These are phyloP conservation scores for Xylariaceae sp. DNA, from an alignment of 2,329 filamentous ascomycete genomes.

Conservation along the genomic window DNA sequence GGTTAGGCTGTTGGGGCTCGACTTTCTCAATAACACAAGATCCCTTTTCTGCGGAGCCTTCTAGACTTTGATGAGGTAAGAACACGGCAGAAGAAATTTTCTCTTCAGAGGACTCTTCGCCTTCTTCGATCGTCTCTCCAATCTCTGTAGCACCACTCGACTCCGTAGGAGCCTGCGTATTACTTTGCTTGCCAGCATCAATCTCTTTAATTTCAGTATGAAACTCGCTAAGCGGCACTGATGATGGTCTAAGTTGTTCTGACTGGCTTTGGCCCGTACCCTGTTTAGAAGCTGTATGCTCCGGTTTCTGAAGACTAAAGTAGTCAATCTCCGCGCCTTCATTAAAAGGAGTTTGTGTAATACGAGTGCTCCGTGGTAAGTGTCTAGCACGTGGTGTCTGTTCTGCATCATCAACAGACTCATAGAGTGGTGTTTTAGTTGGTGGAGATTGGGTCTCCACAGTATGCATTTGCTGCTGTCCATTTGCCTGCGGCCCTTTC, in stretches of 20 bases:
- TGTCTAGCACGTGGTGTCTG: conserved; percentile 28
- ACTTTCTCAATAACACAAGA: conserved; percentile 35
- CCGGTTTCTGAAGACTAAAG: conserved; percentile 29
- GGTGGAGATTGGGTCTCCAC: conserved; percentile 29
- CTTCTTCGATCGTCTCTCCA: conserved; percentile 52
- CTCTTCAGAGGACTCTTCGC: conserved; percentile 74
- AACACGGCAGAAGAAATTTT: conserved; percentile 89
- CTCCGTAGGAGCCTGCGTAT: conserved; percentile 40
- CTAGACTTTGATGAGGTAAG: conserved; percentile 72
- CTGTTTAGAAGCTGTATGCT: conserved; percentile 18
- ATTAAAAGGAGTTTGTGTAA: conserved; percentile 21
- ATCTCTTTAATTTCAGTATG: conserved; percentile 21
- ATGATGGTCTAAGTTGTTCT: conserved; percentile 11
- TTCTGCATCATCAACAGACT: conserved; percentile 33
- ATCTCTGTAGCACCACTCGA: conserved; percentile 48
- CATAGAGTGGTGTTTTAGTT: conserved; percentile 33
- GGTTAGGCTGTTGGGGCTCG: conserved; percentile 39
- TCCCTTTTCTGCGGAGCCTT: conserved; percentile 44
- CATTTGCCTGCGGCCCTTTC: conserved; percentile 38
- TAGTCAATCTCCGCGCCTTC: conserved; percentile 33
- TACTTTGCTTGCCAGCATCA: conserved; percentile 14
- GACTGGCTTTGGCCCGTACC: conserved; percentile 17
- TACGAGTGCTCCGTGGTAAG: conserved; percentile 26
- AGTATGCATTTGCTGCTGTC: conserved; percentile 18
- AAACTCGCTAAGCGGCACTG: conserved; percentile 10